These are phyloP conservation scores for Neoscytalidium dimidiatum DNA, from an alignment of 2,329 filamentous ascomycete species.

Conservation along the genomic window DNA sequence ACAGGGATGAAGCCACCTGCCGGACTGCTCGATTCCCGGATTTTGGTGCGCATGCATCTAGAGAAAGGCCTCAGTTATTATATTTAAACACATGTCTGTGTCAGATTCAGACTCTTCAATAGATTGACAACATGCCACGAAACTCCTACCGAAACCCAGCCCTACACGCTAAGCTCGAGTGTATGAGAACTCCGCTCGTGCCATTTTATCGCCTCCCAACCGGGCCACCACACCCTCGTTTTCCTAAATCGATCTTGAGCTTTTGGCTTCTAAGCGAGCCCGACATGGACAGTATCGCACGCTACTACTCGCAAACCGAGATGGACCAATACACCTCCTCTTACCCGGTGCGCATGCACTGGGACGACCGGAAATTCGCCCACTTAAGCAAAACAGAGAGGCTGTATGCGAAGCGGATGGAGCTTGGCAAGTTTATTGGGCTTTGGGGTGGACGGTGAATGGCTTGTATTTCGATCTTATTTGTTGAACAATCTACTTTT, in stretches of 20 bases:
- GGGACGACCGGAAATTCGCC: conserved; percentile 50
- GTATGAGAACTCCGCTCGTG: conserved; percentile 43
- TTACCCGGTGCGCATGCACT: conserved; percentile 69
- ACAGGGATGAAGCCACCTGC: background rate
- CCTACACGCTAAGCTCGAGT: background rate
- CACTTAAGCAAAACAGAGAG: background rate
- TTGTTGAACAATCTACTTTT: background rate
- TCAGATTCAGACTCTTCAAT: background rate
- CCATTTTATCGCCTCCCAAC: conserved; percentile 59
- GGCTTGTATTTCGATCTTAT: too few relatives aligned
- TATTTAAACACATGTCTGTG: background rate
- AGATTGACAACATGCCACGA: background rate
- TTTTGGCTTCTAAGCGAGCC: conserved; percentile 75
- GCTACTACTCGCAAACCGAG: conserved; percentile 72
- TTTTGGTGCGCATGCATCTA: background rate
- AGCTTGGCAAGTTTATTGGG: background rate
- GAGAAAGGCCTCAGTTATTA: background rate
- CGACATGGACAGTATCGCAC: conserved; percentile 69
- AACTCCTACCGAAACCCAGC: background rate
- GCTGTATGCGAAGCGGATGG: background rate
- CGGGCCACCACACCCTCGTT: conserved; percentile 63
- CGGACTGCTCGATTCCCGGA: too few relatives aligned
- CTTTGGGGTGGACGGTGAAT: background rate
- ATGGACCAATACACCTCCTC: conserved; percentile 55
- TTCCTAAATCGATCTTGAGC: conserved; percentile 66